Evolutionary conservation across 805 yeast genomes (phyloP), one percentile per base, ranked within the genome.

Genomic region (Saturnispora saitoi): DNA sequence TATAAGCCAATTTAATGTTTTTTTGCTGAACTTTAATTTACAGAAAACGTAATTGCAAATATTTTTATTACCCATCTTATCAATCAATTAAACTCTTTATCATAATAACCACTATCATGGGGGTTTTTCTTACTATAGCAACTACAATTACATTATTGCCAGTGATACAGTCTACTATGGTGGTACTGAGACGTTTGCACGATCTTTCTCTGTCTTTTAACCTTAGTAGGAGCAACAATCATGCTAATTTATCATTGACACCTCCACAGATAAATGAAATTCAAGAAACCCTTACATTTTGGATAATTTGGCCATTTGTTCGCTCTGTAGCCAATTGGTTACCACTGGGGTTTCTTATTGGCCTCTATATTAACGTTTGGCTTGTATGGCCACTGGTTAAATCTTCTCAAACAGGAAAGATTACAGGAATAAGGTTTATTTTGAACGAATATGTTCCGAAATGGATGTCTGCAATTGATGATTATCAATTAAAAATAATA

Each of bases 221-320:
- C 9, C 30, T 38, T 17, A 20, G 17, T 30, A 29, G 30, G 43
- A 38, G 20, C 22, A 28, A 38, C 8, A 9, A 19, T 19, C 15
- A 20, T 28, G 22, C 32, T 22, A 34, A 36, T 7, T 14, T 31
- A 34, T 17, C 22, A 19, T 19, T 34, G 19, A 34, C 38, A 34
- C 38, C 38, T 34, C 38, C 38, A 34, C 38, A 34, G 20, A 34
- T 34, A 34, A 15, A 34, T 34, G 38, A 34, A 19, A 32, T 38
- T 69, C 70, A 53, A 68, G 73, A 63, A 47, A 75, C 81, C 77
- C 63, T 75, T 32, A 66, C 71, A 49, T 81, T 84, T 64, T 87
- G 95, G 95, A 69, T 83, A 11, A 79, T 83, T 1, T 63, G 73
- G 47, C 73, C 81, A 4, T 53, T 69, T 7, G 61, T 56, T 41